phyloP scores from a whole-genome alignment of 1,139 yeast species.

The Yamadazyma blattariae region DNA sequence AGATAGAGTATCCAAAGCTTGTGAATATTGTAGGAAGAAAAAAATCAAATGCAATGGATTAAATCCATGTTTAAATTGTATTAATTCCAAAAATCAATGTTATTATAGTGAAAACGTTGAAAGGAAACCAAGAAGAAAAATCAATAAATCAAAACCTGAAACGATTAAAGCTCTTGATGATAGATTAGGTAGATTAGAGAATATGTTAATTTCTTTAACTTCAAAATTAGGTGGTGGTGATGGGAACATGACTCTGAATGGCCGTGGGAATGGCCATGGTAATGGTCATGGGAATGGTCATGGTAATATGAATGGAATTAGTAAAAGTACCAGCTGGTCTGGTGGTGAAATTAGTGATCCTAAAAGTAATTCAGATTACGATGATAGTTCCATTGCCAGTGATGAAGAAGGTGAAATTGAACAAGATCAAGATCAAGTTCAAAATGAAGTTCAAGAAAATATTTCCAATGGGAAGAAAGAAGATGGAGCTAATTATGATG shows the following conservation, averaged over 20 bases:
- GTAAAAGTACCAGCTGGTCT: too few species aligned
- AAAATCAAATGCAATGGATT: constrained; percentile 47
- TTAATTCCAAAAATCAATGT: constrained; percentile 15
- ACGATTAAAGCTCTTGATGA: constrained; percentile 9
- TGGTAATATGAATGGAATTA: background rate
- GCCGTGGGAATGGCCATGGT: background rate
- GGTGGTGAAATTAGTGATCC: too few species aligned
- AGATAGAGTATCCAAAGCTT: constrained; percentile 40
- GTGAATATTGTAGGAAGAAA: constrained; percentile 43
- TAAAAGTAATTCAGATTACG: too few species aligned
- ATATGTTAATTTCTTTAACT: constrained; percentile 8
- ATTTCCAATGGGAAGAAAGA: too few species aligned
- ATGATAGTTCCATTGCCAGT: background rate
- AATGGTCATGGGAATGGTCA: background rate
- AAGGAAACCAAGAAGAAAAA: constrained; percentile 14
- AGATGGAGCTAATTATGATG: too few species aligned
- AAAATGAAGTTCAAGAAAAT: background rate
- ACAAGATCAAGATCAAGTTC: background rate
- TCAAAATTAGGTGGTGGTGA: constrained; percentile 7
- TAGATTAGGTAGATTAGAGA: constrained; percentile 12
- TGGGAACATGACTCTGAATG: background rate
- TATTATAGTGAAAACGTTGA: constrained; percentile 16
- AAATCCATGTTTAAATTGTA: constrained; percentile 39
- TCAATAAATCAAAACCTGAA: constrained; percentile 4
- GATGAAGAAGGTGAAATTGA: background rate